phyloP scores from a whole-genome alignment of 2,329 filamentous ascomycete genomes.

The Calonectria multiphialidica region DNA sequence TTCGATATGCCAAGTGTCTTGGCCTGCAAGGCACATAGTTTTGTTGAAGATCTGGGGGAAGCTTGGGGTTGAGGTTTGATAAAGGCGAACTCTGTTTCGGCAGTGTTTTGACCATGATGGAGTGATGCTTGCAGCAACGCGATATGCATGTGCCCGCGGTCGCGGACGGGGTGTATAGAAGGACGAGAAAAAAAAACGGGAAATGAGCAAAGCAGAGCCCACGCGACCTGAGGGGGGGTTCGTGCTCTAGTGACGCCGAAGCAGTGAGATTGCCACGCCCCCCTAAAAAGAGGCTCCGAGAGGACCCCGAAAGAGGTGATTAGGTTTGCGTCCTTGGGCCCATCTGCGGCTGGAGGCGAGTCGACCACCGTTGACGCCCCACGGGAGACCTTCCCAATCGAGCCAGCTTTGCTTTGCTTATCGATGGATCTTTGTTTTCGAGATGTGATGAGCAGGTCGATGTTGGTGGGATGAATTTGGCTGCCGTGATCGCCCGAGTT shows the following conservation, averaged over 20 bases:
- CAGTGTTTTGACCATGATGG: not conserved
- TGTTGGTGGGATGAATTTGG: not conserved
- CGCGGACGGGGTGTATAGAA: not conserved
- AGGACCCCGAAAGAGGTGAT: not conserved
- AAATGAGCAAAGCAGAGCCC: slow-evolving; percentile 9
- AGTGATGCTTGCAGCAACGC: not conserved
- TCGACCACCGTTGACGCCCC: not conserved
- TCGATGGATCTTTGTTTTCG: slow-evolving; percentile 12
- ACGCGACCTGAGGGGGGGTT: not conserved
- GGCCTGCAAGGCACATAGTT: slow-evolving; percentile 32
- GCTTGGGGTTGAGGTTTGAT: not conserved
- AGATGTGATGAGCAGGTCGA: not conserved
- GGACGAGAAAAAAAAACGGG: not conserved
- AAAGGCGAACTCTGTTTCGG: not conserved
- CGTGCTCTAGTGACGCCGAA: not conserved
- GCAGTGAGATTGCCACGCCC: slow-evolving; percentile 7
- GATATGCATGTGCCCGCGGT: not conserved
- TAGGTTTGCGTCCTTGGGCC: not conserved
- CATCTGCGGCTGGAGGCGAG: slow-evolving; percentile 5
- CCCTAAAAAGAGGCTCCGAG: not conserved
- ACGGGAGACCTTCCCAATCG: slow-evolving; percentile 38
- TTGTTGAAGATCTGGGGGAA: slow-evolving; percentile 10
- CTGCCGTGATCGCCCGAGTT: not conserved
- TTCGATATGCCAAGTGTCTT: slow-evolving; percentile 37
- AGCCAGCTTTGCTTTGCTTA: slow-evolving; percentile 32